Evolutionary conservation across 2,329 filamentous ascomycete genomes (phyloP), one percentile per base, ranked within the genome.

Genomic region (Penicillium griseofulvum): DNA sequence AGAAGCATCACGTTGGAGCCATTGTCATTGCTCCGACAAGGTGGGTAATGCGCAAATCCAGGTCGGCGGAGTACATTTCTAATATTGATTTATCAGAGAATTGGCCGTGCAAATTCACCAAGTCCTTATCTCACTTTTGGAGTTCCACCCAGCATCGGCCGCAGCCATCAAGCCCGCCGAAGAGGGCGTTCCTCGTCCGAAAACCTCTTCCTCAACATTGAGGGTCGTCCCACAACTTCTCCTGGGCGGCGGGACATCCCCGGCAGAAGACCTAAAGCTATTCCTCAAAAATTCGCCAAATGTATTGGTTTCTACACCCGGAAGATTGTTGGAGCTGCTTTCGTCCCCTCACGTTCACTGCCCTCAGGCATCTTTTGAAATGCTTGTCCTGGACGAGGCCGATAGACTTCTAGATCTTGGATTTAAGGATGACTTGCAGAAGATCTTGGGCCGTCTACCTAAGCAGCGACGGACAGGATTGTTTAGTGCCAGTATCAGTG

Each of bases 401-500:
- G 94, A 99, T 73, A 83, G 94, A 56, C 78, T 99, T 26, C 80
- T 99, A 11, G 94, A 99, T 74, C 81, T 97, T 22, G 94, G 95
- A 6, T 97, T 99, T 75, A 94, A 95, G 72, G 87, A 90, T 53
- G 91, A 96, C 63, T 75, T 99, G 28, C 90, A 94, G 64, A 89
- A 86, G 52, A 96, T 97, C 38, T 77, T 99, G 22, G 84, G 85
- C 0, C 83, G 89, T 16, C 77, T 99, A 6, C 94, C 94, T 0
- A 99, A 99, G 70, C 94, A 99, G 71, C 82, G 94, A 49, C 83
- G 94, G 46, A 99, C 94, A 0, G 94, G 94, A 0, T 78, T 99
- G 0, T 99, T 97, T 75, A 96, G 91, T 68, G 94, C 94, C 12
- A 95, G 89, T 66, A 89, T 99, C n/a, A 94, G 89, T 65, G 94